These are phyloP conservation scores for Crithidia brevicula DNA, from an alignment of 208 protist species.

Conservation along the genomic window DNA sequence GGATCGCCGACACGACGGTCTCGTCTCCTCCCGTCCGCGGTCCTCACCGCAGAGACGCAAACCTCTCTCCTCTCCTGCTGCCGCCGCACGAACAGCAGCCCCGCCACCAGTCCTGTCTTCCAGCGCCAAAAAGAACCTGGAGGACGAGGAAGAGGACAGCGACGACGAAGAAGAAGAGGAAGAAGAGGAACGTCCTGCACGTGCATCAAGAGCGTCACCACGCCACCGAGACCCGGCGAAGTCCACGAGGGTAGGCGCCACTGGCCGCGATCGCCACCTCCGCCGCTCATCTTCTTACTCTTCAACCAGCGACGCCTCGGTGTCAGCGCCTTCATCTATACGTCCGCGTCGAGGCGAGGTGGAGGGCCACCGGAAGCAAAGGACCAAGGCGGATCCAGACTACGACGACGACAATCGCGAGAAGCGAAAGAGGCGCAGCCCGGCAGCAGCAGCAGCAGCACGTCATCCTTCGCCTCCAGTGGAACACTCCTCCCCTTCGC, in stretches of 20 bases:
- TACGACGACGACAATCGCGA: neutral
- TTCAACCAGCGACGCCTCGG: too few relatives aligned
- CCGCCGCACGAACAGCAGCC: neutral
- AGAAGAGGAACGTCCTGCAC: neutral
- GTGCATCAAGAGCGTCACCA: neutral
- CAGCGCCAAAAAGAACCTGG: too few relatives aligned
- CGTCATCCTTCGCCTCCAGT: neutral
- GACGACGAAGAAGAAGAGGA: neutral
- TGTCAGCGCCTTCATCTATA: too few relatives aligned
- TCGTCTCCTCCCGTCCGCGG: constrained; percentile 15
- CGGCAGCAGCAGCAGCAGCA: neutral
- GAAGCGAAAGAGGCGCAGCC: neutral
- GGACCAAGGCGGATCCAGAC: too few relatives aligned
- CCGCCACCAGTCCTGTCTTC: neutral
- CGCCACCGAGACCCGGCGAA: too few relatives aligned
- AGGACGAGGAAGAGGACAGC: neutral
- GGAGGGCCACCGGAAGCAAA: too few relatives aligned
- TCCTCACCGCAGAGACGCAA: neutral
- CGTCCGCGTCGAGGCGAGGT: too few relatives aligned
- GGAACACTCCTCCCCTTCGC: neutral
- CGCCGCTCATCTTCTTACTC: neutral
- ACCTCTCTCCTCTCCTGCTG: neutral
- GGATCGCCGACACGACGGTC: constrained; percentile 2
- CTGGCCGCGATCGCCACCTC: too few relatives aligned
- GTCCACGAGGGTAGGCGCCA: too few relatives aligned